These are phyloP conservation scores for Globisporangium spiculum DNA, from an alignment of 352 stramenopile genomes.

Conservation along the genomic window DNA sequence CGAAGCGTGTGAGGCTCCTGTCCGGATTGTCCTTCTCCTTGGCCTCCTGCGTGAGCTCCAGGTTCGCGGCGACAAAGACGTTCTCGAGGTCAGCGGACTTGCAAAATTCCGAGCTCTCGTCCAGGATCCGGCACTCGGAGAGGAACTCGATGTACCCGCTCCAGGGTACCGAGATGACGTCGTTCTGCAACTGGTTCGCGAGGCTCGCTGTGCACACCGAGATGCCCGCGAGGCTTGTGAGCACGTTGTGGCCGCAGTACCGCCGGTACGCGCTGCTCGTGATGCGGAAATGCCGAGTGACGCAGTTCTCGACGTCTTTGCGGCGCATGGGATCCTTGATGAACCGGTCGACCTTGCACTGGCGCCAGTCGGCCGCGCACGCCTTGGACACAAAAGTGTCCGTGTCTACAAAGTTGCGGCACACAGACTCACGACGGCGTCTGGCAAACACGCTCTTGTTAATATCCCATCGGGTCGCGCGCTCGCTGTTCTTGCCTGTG, in stretches of 20 bases:
- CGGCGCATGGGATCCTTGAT: slow-evolving; percentile 54
- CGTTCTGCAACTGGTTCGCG: slow-evolving; percentile 59
- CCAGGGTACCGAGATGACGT: slow-evolving; percentile 69
- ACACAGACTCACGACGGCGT: slow-evolving; percentile 54
- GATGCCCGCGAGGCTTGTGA: slow-evolving; percentile 47
- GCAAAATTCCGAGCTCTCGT: slow-evolving; percentile 69
- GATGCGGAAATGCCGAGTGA: slow-evolving; percentile 51
- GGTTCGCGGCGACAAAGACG: slow-evolving; percentile 77
- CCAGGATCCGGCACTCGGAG: slow-evolving; percentile 53
- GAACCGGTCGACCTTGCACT: slow-evolving; percentile 79
- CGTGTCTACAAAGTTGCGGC: slow-evolving; percentile 64
- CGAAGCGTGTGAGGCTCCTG: slow-evolving; percentile 69
- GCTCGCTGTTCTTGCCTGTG: slow-evolving; percentile 36
- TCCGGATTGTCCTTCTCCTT: slow-evolving; percentile 83
- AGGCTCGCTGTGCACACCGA: slow-evolving; percentile 32
- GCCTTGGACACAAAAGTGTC: slow-evolving; percentile 64
- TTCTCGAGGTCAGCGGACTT: slow-evolving; percentile 68
- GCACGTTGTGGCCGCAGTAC: slow-evolving; percentile 63
- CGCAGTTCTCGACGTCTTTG: slow-evolving; percentile 56
- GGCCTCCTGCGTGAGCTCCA: slow-evolving; percentile 72
- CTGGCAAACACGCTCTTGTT: slow-evolving; percentile 76
- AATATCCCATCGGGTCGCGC: slow-evolving; percentile 60
- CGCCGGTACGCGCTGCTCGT: slow-evolving; percentile 60
- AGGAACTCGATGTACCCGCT: slow-evolving; percentile 72
- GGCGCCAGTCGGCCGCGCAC: slow-evolving; percentile 60